Conservation (phyloP, 768 basidiomycete species). For the Mycena kentingensis region DNA sequence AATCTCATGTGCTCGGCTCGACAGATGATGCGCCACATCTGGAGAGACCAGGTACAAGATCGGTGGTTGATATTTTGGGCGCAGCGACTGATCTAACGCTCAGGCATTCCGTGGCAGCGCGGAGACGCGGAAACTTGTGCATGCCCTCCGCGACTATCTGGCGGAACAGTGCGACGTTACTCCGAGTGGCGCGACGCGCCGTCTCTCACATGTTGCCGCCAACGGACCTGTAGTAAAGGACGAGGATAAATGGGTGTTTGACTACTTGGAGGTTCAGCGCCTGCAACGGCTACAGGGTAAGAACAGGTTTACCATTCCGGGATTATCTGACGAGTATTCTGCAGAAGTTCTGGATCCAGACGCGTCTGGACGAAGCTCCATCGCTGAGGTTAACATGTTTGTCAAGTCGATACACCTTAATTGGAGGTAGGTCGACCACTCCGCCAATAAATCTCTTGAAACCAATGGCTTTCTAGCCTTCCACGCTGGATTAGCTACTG, state of each 20-base stretch:
- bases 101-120: slow-evolving; percentile 19
- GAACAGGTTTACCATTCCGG: not conserved
- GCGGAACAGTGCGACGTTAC: slow-evolving; percentile 11
- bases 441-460: not conserved
- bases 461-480: not conserved
- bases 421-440: slow-evolving; percentile 30
- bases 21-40: slow-evolving; percentile 25
- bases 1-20: not conserved
- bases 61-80: too few species aligned
- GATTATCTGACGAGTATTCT: slow-evolving; percentile 11
- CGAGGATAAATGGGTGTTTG: not conserved
- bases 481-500: slow-evolving; percentile 21
- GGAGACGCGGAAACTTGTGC: slow-evolving; percentile 30
- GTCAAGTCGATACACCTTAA: slow-evolving; percentile 24
- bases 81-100: not conserved
- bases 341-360: slow-evolving; percentile 38
- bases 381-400: slow-evolving; percentile 36
- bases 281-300: not conserved
- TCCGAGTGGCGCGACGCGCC: not conserved
- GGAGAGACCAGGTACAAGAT: slow-evolving; percentile 32
- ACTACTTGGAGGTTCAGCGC: not conserved
- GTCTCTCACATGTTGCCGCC: not conserved
- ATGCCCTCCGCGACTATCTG: slow-evolving; percentile 35
- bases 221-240: not conserved
- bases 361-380: slow-evolving; percentile 34